These are phyloP conservation scores for Yamadazyma buinensis DNA, from an alignment of 1,139 yeast genomes.

Conservation along the genomic window DNA sequence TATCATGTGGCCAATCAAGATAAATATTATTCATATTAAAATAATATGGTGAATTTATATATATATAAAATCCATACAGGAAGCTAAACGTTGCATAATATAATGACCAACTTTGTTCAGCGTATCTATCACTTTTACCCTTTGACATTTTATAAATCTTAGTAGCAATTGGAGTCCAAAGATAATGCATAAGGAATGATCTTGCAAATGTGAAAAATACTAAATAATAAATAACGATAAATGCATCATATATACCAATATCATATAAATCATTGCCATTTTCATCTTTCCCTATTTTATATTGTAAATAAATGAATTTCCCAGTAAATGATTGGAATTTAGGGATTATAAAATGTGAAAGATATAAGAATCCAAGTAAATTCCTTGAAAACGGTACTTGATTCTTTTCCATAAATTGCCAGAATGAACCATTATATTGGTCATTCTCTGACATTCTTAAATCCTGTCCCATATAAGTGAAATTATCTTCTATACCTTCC, in stretches of 20 bases:
- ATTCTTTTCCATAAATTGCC: slow-evolving; percentile 35
- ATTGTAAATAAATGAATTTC: slow-evolving; percentile 50
- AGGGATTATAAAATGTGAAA: slow-evolving; percentile 21
- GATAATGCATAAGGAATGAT: slow-evolving; percentile 54
- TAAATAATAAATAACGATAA: slow-evolving; percentile 53
- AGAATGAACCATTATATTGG: slow-evolving; percentile 19
- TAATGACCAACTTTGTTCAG: slow-evolving; percentile 83
- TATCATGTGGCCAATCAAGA: slow-evolving; percentile 73
- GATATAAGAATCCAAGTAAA: slow-evolving; percentile 26
- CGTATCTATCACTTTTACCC: slow-evolving; percentile 62
- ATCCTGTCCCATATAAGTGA: background rate
- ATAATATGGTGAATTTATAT: slow-evolving; percentile 57
- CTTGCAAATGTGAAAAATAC: slow-evolving; percentile 57
- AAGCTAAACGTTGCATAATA: slow-evolving; percentile 60
- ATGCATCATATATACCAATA: slow-evolving; percentile 55
- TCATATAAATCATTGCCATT: slow-evolving; percentile 38
- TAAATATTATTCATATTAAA: slow-evolving; percentile 57
- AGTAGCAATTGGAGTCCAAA: slow-evolving; percentile 57
- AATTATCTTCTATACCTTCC: too few relatives aligned
- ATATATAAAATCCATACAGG: slow-evolving; percentile 54
- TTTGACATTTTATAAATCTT: slow-evolving; percentile 41
- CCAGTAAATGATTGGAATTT: slow-evolving; percentile 22
- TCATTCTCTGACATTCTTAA: too few relatives aligned
- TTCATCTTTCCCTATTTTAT: slow-evolving; percentile 25
- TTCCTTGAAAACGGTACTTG: slow-evolving; percentile 35